A percentile compares a stretch with the other conserved stretches of the same genome.
phyloP scores from a whole-genome alignment of 75 land plant genomes.

The Adiantum capillusveneris region DNA sequence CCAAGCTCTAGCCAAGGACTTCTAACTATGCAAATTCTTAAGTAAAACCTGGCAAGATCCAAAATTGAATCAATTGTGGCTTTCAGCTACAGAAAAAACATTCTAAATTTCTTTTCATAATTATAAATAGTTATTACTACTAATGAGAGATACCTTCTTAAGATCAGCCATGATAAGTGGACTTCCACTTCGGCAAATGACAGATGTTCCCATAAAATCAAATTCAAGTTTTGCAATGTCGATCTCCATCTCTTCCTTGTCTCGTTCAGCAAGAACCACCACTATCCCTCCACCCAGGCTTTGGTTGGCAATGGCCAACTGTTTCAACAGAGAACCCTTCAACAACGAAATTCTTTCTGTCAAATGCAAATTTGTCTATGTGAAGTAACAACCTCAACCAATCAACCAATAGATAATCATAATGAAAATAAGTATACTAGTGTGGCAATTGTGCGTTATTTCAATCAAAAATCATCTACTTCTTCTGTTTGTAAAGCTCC shows the following conservation, averaged over 20 bases:
- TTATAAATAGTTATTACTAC: background rate
- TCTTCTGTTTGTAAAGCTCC: too few relatives aligned
- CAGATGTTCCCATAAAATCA: constrained; percentile 83
- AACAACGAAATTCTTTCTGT: too few relatives aligned
- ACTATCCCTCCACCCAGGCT: constrained; percentile 83
- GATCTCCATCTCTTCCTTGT: constrained; percentile 80
- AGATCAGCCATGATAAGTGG: constrained; percentile 71
- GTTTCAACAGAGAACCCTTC: constrained; percentile 81
- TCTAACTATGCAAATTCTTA: too few relatives aligned
- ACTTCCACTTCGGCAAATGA: constrained; percentile 74
- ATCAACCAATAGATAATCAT: too few relatives aligned
- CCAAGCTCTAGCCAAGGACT: too few relatives aligned
- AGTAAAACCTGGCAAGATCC: too few relatives aligned
- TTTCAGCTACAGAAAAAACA: background rate
- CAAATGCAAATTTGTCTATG: too few relatives aligned
- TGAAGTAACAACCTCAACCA: too few relatives aligned
- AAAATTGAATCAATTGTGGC: too few relatives aligned
- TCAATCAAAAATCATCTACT: too few relatives aligned
- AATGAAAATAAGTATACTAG: too few relatives aligned
- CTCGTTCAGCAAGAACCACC: constrained; percentile 80
- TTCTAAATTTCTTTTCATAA: background rate
- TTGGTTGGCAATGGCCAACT: constrained; percentile 76
- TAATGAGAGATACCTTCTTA: constrained; percentile 39
- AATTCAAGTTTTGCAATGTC: constrained; percentile 67
- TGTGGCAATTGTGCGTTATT: too few relatives aligned